Base-by-base conservation (phyloP, 1,284 basidiomycete species). In the Marasmius sp. region DNA sequence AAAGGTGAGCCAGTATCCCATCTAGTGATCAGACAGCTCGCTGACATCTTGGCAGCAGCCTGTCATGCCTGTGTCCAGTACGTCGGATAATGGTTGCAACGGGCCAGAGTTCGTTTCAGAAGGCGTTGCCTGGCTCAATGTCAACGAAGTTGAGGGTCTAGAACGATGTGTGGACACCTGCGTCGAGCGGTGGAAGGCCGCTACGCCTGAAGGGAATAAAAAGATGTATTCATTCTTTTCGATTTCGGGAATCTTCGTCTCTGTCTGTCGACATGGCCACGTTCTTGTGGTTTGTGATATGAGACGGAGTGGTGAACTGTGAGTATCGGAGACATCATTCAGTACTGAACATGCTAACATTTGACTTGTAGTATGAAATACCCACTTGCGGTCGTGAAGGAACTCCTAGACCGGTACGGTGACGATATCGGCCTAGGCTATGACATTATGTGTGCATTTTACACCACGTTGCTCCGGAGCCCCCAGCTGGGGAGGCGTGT, bases 301-400 rank as follows among this genome's bases (percentile, higher is more conserved):
- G 73, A 59, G 78, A 7, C 59, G 58, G 9, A 74, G 70, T 56
- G 74, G 77, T 0, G 75, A 80, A 61, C 65, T 74, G 75, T 77
- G 62, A 60, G 73, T n/a, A n/a, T n/a, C n/a, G n/a, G n/a, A n/a
- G n/a, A n/a, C n/a, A n/a, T n/a, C n/a, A n/a, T n/a, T n/a, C n/a
- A n/a, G n/a, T n/a, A n/a, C n/a, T n/a, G n/a, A n/a, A n/a, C n/a
- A n/a, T n/a, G n/a, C n/a, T n/a, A n/a, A n/a, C n/a, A n/a, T n/a
- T n/a, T n/a, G n/a, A n/a, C n/a, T n/a, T n/a, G n/a, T n/a, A 59
- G 58, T 10, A 48, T 48, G n/a, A 59, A 59, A 59, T 59, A 59
- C 22, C 58, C 58, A 9, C 58, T 59, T 18, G 58, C 49, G 2
- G 41, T 59, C 37, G 49, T 52, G 8, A n/a, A 47, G n/a, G 37